These are phyloP conservation scores for Rosa chinensis DNA, from an alignment of 306 rosid genomes.

Conservation along the genomic window DNA sequence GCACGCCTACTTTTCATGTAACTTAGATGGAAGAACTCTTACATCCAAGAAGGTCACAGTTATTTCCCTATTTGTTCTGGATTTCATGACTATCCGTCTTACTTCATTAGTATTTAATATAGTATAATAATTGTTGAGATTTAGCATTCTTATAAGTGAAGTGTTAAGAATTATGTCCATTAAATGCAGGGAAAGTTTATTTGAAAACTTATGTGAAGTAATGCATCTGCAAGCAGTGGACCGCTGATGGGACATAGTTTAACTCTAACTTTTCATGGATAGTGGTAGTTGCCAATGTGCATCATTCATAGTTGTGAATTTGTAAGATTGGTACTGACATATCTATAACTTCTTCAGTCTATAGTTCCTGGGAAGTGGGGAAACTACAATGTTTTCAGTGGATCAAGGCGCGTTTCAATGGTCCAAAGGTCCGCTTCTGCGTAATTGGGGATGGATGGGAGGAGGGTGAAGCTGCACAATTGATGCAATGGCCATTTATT, in stretches of 20 bases:
- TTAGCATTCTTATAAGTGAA: background rate
- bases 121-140: background rate
- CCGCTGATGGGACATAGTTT: background rate
- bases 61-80: background rate
- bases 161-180: background rate
- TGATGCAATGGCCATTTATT: constrained; percentile 83
- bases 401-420: constrained; percentile 72
- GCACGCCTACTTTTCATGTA: background rate
- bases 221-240: background rate
- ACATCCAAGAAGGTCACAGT: background rate
- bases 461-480: constrained; percentile 85
- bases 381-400: constrained; percentile 72
- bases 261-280: background rate
- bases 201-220: background rate
- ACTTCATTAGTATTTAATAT: too few relatives aligned
- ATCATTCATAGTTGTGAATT: background rate
- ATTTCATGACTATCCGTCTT: background rate
- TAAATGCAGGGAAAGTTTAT: background rate
- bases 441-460: constrained; percentile 93
- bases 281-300: background rate
- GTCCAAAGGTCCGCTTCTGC: constrained; percentile 73
- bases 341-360: constrained; percentile 49
- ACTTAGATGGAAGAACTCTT: background rate
- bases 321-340: background rate
- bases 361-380: constrained; percentile 91